Evolutionary conservation across 441 rosid genomes (phyloP).

Genomic region (Macaranga tanarius): DNA sequence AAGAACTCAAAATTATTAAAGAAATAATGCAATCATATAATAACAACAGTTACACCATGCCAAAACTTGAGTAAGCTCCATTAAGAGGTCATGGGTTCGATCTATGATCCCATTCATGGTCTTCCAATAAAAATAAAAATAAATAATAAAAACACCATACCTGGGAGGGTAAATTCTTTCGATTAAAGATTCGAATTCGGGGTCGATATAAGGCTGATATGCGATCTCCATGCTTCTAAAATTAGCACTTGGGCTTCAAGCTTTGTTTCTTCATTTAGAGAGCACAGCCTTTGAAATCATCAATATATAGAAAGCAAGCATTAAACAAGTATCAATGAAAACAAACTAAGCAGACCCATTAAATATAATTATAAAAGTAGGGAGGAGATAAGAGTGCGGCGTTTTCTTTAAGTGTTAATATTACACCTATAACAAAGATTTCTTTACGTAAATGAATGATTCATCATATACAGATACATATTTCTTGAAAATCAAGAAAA

Average conservation of each 20-base stretch:
- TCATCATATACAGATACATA: neutral
- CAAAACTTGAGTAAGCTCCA: too few relatives aligned
- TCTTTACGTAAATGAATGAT: too few relatives aligned
- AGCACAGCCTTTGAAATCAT: neutral
- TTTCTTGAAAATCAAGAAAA: conserved; percentile 24
- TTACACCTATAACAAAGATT: neutral
- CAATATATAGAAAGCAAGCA: neutral
- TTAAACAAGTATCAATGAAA: neutral
- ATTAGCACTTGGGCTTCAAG: conserved; percentile 10
- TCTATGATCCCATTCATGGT: too few relatives aligned
- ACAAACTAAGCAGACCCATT: conserved; percentile 14
- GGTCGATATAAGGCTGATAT: conserved; percentile 75
- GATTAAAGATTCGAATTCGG: conserved; percentile 66
- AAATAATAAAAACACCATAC: conserved; percentile 31
- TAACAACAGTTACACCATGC: neutral
- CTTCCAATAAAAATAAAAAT: too few relatives aligned
- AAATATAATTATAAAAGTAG: neutral
- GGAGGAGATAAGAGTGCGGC: conserved; percentile 28
- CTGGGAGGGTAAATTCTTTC: conserved; percentile 89
- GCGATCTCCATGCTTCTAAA: conserved; percentile 50
- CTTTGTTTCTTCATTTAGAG: conserved; percentile 4
- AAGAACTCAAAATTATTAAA: neutral
- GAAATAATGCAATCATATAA: too few relatives aligned
- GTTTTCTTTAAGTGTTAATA: neutral
- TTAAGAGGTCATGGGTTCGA: too few relatives aligned